phyloP scores from a whole-genome alignment of 2,329 filamentous ascomycete species.

The Trichoderma afroharzianum region DNA sequence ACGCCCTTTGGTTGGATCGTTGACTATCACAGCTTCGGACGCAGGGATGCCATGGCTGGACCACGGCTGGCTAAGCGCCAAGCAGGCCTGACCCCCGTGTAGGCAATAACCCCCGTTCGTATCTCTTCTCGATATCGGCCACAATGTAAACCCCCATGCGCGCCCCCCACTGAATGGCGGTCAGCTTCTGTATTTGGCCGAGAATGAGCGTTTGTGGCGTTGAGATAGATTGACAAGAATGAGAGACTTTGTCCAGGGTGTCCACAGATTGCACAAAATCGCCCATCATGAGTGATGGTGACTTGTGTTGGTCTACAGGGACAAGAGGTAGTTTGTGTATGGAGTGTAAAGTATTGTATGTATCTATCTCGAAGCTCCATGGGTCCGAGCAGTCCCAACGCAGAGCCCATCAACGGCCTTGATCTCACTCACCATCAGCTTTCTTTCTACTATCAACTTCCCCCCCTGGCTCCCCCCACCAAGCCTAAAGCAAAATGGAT shows the following conservation, averaged over 20 bases:
- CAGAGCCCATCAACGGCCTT: neutral
- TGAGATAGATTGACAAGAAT: neutral
- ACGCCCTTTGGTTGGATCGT: neutral
- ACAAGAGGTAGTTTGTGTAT: neutral
- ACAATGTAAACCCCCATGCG: neutral
- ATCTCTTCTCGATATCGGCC: neutral
- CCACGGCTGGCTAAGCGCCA: neutral
- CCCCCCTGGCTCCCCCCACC: neutral
- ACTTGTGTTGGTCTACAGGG: neutral
- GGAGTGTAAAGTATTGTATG: neutral
- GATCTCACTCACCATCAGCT: neutral
- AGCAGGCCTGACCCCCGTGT: neutral
- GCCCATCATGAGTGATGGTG: neutral
- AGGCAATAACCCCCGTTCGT: neutral
- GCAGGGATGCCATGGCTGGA: neutral
- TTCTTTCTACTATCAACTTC: neutral
- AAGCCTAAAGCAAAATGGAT: neutral
- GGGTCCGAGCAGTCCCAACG: neutral
- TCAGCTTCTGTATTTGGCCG: slow-evolving; percentile 13
- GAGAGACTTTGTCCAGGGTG: neutral
- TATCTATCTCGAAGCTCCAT: neutral
- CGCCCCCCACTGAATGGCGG: slow-evolving; percentile 8
- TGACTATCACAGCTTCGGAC: neutral
- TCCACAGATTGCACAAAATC: slow-evolving; percentile 1
- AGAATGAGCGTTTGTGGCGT: slow-evolving; percentile 1